Base-by-base conservation (phyloP, 1,284 basidiomycete species). In the Irpex sp. region DNA sequence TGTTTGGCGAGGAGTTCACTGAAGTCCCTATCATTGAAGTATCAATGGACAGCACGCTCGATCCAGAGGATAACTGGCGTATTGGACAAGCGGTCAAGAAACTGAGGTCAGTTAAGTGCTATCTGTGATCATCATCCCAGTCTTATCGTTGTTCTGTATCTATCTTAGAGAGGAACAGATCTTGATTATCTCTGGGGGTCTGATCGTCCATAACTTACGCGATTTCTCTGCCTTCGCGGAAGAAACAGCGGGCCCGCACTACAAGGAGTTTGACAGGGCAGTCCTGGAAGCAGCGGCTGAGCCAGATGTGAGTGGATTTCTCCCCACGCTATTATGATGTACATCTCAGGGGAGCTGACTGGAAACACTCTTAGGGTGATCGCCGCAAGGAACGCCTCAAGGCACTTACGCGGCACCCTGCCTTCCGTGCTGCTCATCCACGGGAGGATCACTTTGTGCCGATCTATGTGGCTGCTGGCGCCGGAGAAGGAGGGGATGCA, bases 381-480 rank as follows among this genome's bases (percentile, higher is more conserved):
- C 53, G 7, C n/a, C 53, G 53, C n/a, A 55, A 55, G n/a, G 53
- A 55, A 15, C 21, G 11, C 53, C 17, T 87, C 73, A 67, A 84
- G 57, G 74, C 77, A 13, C 76, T 92, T 61, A 78, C 78, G 7
- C 76, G 77, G 50, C 88, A 91, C 67, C 69, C 75, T 13, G 85
- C 82, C 9, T 92, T 90, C 78, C 79, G 87, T 2, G 69, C 77
- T 2, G 81, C 85, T 21, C 88, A 92, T 67, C 90, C 89, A 2
- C 77, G 87, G 5, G 85, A 86, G 68, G 90, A 92, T 21, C 90
- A 92, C 68, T 90, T 90, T 70, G 78, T 91, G 17, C 89, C 90
- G 8, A 68, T 92, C 21, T 92, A 91, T 71, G 78, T 90, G 47
- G 89, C 85, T 4, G 87, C 84, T 21, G 89, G 89, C 7, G 89